Evolutionary conservation across 2,329 filamentous ascomycete species (phyloP).

Genomic region (Fusarium agapanthi): DNA sequence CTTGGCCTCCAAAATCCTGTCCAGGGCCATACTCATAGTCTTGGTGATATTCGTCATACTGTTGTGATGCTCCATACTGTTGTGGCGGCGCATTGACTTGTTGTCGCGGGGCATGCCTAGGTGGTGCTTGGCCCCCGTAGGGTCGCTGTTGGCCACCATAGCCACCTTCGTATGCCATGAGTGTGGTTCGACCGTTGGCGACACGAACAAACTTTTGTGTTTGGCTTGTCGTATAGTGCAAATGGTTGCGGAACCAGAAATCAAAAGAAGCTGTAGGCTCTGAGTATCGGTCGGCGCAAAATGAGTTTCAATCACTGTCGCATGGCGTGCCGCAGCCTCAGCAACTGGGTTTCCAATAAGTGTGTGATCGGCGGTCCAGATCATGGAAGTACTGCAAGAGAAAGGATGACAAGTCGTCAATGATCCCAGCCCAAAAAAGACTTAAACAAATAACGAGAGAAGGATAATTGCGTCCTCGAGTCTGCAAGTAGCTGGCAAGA

Average conservation of each 20-base stretch:
- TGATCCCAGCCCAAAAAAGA: slow-evolving; percentile 9
- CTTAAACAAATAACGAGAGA: background rate
- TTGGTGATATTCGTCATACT: slow-evolving; percentile 58
- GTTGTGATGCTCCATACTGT: slow-evolving; percentile 49
- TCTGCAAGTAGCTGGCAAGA: slow-evolving; percentile 2
- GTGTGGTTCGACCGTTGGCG: slow-evolving; percentile 1
- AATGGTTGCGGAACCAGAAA: background rate
- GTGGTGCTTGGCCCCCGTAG: slow-evolving; percentile 58
- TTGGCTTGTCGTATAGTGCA: background rate
- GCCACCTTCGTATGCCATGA: slow-evolving; percentile 63
- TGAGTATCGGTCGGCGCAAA: slow-evolving; percentile 22
- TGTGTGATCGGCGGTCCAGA: slow-evolving; percentile 35
- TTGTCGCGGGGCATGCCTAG: slow-evolving; percentile 52
- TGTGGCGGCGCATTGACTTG: slow-evolving; percentile 45
- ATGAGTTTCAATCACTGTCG: slow-evolving; percentile 36
- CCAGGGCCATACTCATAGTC: slow-evolving; percentile 55
- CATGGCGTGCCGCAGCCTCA: slow-evolving; percentile 40
- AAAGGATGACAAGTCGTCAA: slow-evolving; percentile 10
- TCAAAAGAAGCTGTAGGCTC: background rate
- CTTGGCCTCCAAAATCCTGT: slow-evolving; percentile 53
- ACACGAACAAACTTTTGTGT: background rate
- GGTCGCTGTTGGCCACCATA: slow-evolving; percentile 55
- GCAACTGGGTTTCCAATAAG: slow-evolving; percentile 32
- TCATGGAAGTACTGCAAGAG: slow-evolving; percentile 27
- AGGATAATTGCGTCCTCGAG: background rate